Conservation (phyloP, 2,329 filamentous ascomycete species). For the Xylariaceae sp. region DNA sequence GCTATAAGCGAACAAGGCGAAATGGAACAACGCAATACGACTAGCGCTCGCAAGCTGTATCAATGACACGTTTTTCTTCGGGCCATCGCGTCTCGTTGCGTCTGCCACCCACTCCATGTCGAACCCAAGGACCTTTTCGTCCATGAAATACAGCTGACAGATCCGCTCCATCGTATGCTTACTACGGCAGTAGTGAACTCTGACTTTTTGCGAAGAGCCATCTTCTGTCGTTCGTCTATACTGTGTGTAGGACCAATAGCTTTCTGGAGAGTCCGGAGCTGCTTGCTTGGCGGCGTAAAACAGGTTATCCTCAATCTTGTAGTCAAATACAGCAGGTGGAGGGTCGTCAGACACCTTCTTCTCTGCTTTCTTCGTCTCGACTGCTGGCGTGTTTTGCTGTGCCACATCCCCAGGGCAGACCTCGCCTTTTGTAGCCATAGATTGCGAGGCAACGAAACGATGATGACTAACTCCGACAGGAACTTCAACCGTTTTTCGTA, state of each 20-base stretch:
- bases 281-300: constrained; percentile 58
- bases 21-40: constrained; percentile 80
- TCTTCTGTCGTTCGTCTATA: constrained; percentile 63
- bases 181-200: constrained; percentile 79
- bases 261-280: constrained; percentile 50
- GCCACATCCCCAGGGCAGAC: neutral
- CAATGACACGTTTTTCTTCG: constrained; percentile 76
- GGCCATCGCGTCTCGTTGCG: constrained; percentile 51
- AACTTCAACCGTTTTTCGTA: constrained; percentile 12
- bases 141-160: constrained; percentile 67
- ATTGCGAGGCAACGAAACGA: constrained; percentile 5
- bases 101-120: constrained; percentile 83
- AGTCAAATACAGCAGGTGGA: constrained; percentile 49
- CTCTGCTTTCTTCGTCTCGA: neutral
- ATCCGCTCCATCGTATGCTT: constrained; percentile 70
- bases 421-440: neutral
- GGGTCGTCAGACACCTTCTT: constrained; percentile 35
- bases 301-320: constrained; percentile 52
- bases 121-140: constrained; percentile 78
- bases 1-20: constrained; percentile 65
- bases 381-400: neutral
- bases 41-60: constrained; percentile 82
- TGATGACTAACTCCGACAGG: neutral
- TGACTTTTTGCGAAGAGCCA: constrained; percentile 57
- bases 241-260: constrained; percentile 72